These are phyloP conservation scores for Acacia crassicarpa DNA, from an alignment of 306 rosid genomes.

Conservation along the genomic window DNA sequence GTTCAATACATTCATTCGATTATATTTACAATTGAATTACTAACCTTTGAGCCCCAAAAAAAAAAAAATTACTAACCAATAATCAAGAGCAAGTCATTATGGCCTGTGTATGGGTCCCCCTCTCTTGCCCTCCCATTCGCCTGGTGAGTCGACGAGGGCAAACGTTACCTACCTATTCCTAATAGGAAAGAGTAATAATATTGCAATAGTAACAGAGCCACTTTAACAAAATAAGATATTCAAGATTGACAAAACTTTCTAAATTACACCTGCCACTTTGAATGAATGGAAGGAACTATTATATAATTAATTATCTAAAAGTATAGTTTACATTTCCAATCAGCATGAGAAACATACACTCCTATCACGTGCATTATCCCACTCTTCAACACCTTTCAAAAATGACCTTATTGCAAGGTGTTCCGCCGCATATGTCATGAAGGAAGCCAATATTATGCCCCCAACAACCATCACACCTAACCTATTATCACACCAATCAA, in stretches of 20 bases:
- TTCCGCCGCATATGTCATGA: slow-evolving; percentile 94
- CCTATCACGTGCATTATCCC: slow-evolving; percentile 54
- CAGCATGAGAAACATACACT: slow-evolving; percentile 56
- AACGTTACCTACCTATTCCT: too few species aligned
- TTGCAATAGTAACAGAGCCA: slow-evolving; percentile 20
- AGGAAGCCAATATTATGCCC: slow-evolving; percentile 76
- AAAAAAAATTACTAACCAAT: not conserved
- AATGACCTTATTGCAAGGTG: slow-evolving; percentile 85
- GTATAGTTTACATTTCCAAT: slow-evolving; percentile 39
- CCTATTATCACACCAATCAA: slow-evolving; percentile 47
- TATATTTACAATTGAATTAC: not conserved
- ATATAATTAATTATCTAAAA: not conserved
- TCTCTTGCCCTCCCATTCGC: too few species aligned
- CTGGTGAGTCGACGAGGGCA: too few species aligned
- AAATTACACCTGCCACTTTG: slow-evolving; percentile 33
- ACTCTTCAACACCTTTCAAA: slow-evolving; percentile 75
- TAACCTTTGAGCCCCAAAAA: too few species aligned
- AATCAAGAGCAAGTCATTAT: not conserved
- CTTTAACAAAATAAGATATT: not conserved
- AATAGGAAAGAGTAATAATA: slow-evolving; percentile 28
- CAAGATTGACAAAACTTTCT: slow-evolving; percentile 35
- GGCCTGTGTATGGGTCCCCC: too few species aligned
- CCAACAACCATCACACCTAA: slow-evolving; percentile 91
- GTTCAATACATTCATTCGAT: not conserved
- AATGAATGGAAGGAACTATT: slow-evolving; percentile 10